Evolutionary conservation across 202 grass and related monocot species (phyloP).

Genomic region (Musa balbisiana): DNA sequence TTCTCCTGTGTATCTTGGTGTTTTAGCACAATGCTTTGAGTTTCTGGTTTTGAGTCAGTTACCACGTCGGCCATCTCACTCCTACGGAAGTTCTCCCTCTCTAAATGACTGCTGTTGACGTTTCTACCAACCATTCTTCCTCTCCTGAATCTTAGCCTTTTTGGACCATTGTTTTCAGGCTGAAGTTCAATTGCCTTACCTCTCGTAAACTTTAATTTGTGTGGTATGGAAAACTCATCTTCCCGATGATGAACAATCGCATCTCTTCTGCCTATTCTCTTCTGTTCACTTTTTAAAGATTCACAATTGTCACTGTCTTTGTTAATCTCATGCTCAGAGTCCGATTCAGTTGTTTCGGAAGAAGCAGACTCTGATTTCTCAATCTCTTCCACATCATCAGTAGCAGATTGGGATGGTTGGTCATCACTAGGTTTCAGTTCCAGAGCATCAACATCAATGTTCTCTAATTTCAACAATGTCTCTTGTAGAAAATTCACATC

Average conservation of each 20-base stretch:
- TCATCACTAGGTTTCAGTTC: not conserved
- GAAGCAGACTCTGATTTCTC: not conserved
- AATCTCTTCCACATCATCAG: not conserved
- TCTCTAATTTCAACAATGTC: not conserved
- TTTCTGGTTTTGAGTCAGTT: constrained; percentile 13
- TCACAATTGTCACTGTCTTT: not conserved
- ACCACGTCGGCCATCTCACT: constrained; percentile 16
- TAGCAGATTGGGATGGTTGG: not conserved
- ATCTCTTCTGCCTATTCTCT: constrained; percentile 1
- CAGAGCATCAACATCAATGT: not conserved
- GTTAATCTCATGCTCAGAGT: not conserved
- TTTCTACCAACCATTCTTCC: constrained; percentile 29
- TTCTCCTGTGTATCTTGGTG: constrained; percentile 52
- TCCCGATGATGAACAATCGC: not conserved
- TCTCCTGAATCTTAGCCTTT: constrained; percentile 39
- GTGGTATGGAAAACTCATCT: not conserved
- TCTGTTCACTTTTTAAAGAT: not conserved
- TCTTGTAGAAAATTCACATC: not conserved
- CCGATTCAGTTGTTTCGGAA: not conserved
- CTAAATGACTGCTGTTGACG: constrained; percentile 11
- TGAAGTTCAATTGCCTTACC: constrained; percentile 23
- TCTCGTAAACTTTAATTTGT: constrained; percentile 28
- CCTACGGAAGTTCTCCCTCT: constrained; percentile 40
- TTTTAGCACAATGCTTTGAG: constrained; percentile 36
- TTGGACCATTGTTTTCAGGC: constrained; percentile 8